Evolutionary conservation across 2,329 filamentous ascomycete genomes (phyloP).

Genomic region (Fusarium sp.): DNA sequence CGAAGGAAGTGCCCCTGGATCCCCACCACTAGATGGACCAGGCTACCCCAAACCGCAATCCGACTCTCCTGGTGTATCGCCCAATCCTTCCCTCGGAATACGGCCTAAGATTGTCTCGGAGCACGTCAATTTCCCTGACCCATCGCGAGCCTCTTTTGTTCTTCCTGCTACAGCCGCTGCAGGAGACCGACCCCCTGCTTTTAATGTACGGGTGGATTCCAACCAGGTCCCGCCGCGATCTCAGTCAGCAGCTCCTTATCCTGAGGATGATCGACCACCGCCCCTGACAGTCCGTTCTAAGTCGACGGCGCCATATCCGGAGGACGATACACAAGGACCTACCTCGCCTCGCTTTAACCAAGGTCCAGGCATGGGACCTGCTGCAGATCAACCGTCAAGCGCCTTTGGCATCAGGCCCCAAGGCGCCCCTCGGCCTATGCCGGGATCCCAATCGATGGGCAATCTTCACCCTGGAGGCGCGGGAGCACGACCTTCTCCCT

Average conservation of each 20-base stretch:
- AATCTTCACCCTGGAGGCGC: constrained; percentile 56
- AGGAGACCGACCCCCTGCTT: constrained; percentile 59
- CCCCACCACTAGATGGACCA: constrained; percentile 43
- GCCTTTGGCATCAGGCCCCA: constrained; percentile 66
- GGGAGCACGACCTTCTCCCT: constrained; percentile 41
- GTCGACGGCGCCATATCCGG: constrained; percentile 73
- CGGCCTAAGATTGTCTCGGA: constrained; percentile 54
- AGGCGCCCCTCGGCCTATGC: constrained; percentile 51
- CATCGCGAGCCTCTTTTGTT: constrained; percentile 54
- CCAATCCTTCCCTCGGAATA: constrained; percentile 54
- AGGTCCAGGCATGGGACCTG: constrained; percentile 60
- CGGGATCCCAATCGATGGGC: constrained; percentile 58
- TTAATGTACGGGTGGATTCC: constrained; percentile 61
- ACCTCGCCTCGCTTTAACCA: constrained; percentile 57
- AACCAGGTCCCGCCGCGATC: constrained; percentile 53
- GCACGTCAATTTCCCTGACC: constrained; percentile 59
- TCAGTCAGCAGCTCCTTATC: constrained; percentile 74
- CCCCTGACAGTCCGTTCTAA: constrained; percentile 59
- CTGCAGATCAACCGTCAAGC: constrained; percentile 61
- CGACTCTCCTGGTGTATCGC: constrained; percentile 32
- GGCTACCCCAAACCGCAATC: constrained; percentile 32
- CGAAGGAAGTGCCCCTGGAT: constrained; percentile 54
- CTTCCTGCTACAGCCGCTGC: constrained; percentile 40
- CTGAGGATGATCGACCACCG: constrained; percentile 71
- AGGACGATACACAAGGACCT: constrained; percentile 61